A percentile compares a stretch with the other conserved stretches of the same genome.
phyloP scores from a whole-genome alignment of 2,329 filamentous ascomycete genomes.

The Diaporthe amygdali region DNA sequence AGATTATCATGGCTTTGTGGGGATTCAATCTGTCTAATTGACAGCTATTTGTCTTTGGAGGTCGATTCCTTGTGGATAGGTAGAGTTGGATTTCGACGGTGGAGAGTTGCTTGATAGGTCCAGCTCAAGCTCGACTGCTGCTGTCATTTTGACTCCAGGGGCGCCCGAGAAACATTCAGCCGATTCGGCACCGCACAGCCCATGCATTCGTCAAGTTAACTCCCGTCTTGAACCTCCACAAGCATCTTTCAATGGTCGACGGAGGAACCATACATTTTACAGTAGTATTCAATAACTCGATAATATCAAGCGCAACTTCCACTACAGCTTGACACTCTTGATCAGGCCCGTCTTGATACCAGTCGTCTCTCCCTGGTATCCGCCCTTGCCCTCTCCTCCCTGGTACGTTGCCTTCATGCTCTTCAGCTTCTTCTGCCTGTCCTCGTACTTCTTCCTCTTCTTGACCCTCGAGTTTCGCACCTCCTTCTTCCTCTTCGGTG shows the following conservation, averaged over 20 bases:
- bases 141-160: slow-evolving; percentile 20
- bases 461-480: slow-evolving; percentile 94
- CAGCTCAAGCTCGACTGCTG: background rate
- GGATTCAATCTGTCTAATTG: background rate
- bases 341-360: slow-evolving; percentile 95
- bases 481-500: slow-evolving; percentile 90
- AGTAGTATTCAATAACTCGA: background rate
- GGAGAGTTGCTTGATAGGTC: background rate
- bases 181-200: slow-evolving; percentile 22
- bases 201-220: background rate
- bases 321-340: slow-evolving; percentile 88
- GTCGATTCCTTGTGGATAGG: background rate
- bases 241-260: background rate
- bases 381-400: slow-evolving; percentile 81
- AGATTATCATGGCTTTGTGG: slow-evolving; percentile 19
- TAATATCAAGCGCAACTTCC: background rate
- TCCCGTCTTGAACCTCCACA: background rate
- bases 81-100: background rate
- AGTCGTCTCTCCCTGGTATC: slow-evolving; percentile 89
- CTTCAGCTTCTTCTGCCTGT: slow-evolving; percentile 95
- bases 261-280: background rate
- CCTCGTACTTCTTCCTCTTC: slow-evolving; percentile 95
- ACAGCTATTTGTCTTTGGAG: background rate
- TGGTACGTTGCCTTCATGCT: slow-evolving; percentile 87
- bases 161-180: background rate